Conservation (phyloP, 257 asterid genomes). For the Ballota nigra region DNA sequence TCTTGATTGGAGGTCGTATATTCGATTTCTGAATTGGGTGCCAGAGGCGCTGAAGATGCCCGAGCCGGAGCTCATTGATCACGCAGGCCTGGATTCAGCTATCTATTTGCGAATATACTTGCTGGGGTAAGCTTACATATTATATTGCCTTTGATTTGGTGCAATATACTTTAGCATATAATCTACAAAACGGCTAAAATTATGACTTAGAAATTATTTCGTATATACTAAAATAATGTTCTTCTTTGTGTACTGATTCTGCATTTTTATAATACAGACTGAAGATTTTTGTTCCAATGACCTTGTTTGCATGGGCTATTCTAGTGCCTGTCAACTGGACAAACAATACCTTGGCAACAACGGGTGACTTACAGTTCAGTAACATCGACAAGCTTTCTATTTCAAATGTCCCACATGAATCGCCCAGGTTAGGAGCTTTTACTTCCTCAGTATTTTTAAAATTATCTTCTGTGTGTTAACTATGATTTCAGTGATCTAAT, state of each 20-base stretch:
- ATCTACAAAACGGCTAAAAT: neutral
- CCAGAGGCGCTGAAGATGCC: slow-evolving; percentile 94
- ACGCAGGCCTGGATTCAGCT: slow-evolving; percentile 95
- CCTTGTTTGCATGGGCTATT: slow-evolving; percentile 72
- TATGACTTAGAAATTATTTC: slow-evolving; percentile 1
- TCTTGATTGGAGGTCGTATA: slow-evolving; percentile 73
- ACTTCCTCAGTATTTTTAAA: neutral
- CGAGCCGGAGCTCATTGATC: slow-evolving; percentile 88
- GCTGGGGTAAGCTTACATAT: slow-evolving; percentile 60
- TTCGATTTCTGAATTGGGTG: slow-evolving; percentile 85
- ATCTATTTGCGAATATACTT: slow-evolving; percentile 87
- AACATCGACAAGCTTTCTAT: slow-evolving; percentile 86
- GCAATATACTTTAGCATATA: neutral
- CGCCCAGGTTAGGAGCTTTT: slow-evolving; percentile 55
- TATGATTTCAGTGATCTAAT: neutral
- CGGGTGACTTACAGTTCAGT: slow-evolving; percentile 43
- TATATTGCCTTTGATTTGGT: slow-evolving; percentile 7
- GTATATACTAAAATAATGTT: neutral
- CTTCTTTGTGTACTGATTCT: slow-evolving; percentile 19
- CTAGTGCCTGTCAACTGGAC: slow-evolving; percentile 98
- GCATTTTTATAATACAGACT: slow-evolving; percentile 48
- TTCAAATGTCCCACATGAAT: slow-evolving; percentile 76
- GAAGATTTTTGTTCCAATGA: slow-evolving; percentile 83
- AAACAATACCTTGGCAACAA: slow-evolving; percentile 62
- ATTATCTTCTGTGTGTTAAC: neutral